Percentiles rank a stretch among this genome's conserved stretches.
Evolutionary conservation across 2,329 filamentous ascomycete genomes (phyloP).

Genomic region (Colletotrichum truncatum): DNA sequence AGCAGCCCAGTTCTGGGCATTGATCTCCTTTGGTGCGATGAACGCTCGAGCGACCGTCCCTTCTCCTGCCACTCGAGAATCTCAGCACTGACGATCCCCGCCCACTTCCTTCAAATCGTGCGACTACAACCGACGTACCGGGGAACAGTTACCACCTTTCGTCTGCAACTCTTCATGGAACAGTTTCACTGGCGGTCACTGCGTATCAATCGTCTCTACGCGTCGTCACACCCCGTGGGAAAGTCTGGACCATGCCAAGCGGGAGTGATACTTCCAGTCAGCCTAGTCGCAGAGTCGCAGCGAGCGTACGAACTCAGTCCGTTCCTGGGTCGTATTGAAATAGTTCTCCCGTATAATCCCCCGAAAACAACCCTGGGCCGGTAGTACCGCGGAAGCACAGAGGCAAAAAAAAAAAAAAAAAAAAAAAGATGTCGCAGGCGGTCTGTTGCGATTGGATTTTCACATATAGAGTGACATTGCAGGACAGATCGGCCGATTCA

Average conservation of each 20-base stretch:
- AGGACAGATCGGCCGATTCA: not conserved
- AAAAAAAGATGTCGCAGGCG: slow-evolving; percentile 6
- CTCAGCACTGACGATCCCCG: not conserved
- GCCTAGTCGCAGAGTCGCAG: slow-evolving; percentile 10
- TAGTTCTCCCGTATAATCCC: not conserved
- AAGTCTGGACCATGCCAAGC: not conserved
- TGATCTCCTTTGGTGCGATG: not conserved
- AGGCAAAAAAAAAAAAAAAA: too few relatives aligned
- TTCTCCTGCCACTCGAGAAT: not conserved
- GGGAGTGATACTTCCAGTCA: not conserved
- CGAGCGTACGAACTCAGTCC: slow-evolving; percentile 3
- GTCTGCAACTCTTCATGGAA: not conserved
- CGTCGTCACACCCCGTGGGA: not conserved
- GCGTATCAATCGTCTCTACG: not conserved
- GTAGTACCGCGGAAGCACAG: not conserved
- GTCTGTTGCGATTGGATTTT: slow-evolving; percentile 18
- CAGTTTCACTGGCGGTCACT: not conserved
- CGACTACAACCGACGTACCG: not conserved
- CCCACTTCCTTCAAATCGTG: not conserved
- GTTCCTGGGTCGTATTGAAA: not conserved
- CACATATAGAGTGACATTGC: not conserved
- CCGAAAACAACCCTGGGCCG: not conserved
- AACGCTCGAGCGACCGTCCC: not conserved
- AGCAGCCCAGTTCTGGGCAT: not conserved
- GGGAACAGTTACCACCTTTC: not conserved